phyloP scores from a whole-genome alignment of 371 early-diverging fungal genomes.

The Mortierella sp. region DNA sequence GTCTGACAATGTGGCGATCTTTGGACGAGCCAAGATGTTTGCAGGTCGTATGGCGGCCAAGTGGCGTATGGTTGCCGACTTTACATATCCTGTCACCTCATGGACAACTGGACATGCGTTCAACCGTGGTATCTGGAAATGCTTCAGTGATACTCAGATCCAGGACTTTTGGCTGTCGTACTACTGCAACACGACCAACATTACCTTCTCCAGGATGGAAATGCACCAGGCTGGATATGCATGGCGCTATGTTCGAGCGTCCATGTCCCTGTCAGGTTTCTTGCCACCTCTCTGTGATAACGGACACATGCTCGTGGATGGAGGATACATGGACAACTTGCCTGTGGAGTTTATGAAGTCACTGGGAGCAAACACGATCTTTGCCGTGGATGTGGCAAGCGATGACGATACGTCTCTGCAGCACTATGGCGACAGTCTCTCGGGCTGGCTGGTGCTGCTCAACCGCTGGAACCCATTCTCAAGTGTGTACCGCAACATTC shows the following conservation, averaged over 20 bases:
- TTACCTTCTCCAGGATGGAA: slow-evolving; percentile 94
- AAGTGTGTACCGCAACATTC: slow-evolving; percentile 72
- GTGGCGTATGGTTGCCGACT: slow-evolving; percentile 93
- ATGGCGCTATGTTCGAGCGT: slow-evolving; percentile 98
- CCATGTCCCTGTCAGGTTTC: slow-evolving; percentile 97
- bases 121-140: slow-evolving; percentile 96
- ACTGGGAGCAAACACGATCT: slow-evolving; percentile 93
- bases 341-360: slow-evolving; percentile 89
- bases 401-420: slow-evolving; percentile 93
- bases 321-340: slow-evolving; percentile 99
- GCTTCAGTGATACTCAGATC: slow-evolving; percentile 92
- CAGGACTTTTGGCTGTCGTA: slow-evolving; percentile 99
- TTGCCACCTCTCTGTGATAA: slow-evolving; percentile 97
- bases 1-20: slow-evolving; percentile 87
- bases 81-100: slow-evolving; percentile 96
- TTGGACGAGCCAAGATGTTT: slow-evolving; percentile 90
- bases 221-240: slow-evolving; percentile 93
- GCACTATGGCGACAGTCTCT: slow-evolving; percentile 93
- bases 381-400: slow-evolving; percentile 97
- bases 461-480: slow-evolving; percentile 87
- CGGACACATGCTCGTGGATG: slow-evolving; percentile 97
- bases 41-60: slow-evolving; percentile 81
- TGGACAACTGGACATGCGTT: slow-evolving; percentile 95
- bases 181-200: slow-evolving; percentile 97
- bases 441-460: slow-evolving; percentile 94